Evolutionary conservation across 2,329 filamentous ascomycete genomes (phyloP).

Genomic region (Xylariales sp.): DNA sequence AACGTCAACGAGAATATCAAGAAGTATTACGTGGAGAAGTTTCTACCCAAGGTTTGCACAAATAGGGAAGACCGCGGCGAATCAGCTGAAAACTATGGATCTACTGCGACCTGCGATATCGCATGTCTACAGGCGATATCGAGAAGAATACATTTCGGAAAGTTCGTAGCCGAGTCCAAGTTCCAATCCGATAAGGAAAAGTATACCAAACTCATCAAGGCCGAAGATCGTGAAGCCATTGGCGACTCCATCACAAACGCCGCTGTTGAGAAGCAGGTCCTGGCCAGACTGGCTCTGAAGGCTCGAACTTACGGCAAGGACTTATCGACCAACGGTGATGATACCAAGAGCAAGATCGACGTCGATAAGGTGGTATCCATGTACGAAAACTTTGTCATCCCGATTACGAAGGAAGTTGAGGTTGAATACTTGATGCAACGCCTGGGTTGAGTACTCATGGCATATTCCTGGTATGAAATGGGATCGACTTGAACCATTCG

Average conservation of each 20-base stretch:
- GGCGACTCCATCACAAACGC: constrained; percentile 86
- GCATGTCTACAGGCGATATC: constrained; percentile 84
- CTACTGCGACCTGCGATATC: constrained; percentile 86
- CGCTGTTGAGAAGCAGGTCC: constrained; percentile 84
- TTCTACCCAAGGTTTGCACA: constrained; percentile 80
- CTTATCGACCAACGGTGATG: constrained; percentile 58
- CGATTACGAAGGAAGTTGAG: constrained; percentile 95
- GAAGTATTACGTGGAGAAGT: constrained; percentile 72
- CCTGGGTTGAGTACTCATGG: too few relatives aligned
- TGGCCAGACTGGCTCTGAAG: constrained; percentile 82
- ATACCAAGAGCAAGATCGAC: constrained; percentile 74
- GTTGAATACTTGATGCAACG: constrained; percentile 98
- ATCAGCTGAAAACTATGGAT: constrained; percentile 91
- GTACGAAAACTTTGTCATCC: constrained; percentile 92
- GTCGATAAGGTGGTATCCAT: constrained; percentile 85
- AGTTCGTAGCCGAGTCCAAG: constrained; percentile 96
- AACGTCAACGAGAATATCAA: constrained; percentile 89
- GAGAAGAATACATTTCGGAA: constrained; percentile 91
- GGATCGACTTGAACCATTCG: too few relatives aligned
- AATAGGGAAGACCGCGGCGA: constrained; percentile 75
- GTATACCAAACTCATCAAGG: constrained; percentile 79
- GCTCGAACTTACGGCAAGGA: constrained; percentile 91
- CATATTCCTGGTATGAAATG: too few relatives aligned
- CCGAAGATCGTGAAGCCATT: constrained; percentile 73
- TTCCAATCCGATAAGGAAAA: constrained; percentile 77